Evolutionary conservation across 2,329 filamentous ascomycete genomes (phyloP).

Genomic region (Camillea tinctor): DNA sequence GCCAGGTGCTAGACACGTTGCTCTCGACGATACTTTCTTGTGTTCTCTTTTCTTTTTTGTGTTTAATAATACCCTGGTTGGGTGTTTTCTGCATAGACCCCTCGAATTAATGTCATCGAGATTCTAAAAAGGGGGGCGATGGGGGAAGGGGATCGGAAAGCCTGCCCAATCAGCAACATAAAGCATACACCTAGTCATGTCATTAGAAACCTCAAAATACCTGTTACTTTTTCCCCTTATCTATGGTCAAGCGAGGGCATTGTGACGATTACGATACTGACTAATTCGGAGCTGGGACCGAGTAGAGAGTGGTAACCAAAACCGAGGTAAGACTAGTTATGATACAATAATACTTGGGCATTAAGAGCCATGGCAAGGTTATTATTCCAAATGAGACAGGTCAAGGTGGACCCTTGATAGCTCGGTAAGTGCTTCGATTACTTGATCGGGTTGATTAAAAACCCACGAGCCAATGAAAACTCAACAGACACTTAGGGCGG

Average conservation of each 20-base stretch:
- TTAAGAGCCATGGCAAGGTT: not conserved
- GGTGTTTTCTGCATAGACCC: not conserved
- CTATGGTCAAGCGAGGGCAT: not conserved
- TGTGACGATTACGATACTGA: not conserved
- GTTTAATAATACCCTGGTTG: not conserved
- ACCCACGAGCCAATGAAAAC: not conserved
- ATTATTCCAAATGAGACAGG: conserved; percentile 1
- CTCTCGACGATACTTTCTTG: not conserved
- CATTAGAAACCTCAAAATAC: not conserved
- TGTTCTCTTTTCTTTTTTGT: not conserved
- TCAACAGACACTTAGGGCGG: not conserved
- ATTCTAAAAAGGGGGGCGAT: not conserved
- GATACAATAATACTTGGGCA: not conserved
- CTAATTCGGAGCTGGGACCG: not conserved
- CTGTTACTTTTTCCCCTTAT: not conserved
- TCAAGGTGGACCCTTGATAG: not conserved
- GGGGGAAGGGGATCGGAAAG: not conserved
- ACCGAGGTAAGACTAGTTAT: not conserved
- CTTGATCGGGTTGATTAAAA: not conserved
- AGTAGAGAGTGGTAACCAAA: not conserved
- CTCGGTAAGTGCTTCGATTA: not conserved
- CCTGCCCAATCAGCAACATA: not conserved
- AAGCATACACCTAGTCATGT: not conserved
- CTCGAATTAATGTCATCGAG: not conserved
- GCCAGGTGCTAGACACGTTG: not conserved